Evolutionary conservation across 805 yeast genomes (phyloP), one percentile per base, ranked within the genome.

Genomic region (Blastobotrys mokoenaii): DNA sequence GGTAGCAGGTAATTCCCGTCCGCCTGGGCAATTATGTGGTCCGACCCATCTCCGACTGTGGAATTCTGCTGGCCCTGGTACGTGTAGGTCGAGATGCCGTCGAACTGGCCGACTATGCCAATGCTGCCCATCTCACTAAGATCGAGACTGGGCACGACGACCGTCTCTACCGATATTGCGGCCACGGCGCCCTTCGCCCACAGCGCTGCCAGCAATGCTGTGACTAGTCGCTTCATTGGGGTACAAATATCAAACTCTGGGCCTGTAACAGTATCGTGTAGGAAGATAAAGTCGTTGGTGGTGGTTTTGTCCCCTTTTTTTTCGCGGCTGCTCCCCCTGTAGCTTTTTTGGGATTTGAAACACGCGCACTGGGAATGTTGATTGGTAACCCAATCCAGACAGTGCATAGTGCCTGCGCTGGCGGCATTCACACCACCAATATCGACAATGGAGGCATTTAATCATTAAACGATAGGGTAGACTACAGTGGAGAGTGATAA

Each of bases 61-160:
- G 15, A 35, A 42, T 64, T 56, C 17, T 63, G 62, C 32, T 65
- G 64, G 9, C 71, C 73, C 11, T 46, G 48, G 47, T 67, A 71
- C 20, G 50, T 41, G 50, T 63, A 61, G 12, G 46, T 49, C 3
- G 73, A 59, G 11, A 69, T 53, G 11, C 68, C 69, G 41, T 61
- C 65, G 46, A 61, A 70, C 45, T 60, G 53, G 17, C 74, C 74
- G 9, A 66, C 56, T 15, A 63, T 44, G 20, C 61, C 65, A 27
- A 63, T 50, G 22, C 52, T 46, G 17, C 67, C 67, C 14, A 61
- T 48, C 17, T 43, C 38, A 8, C 46, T 41, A 17, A 48, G 40
- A 44, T 56, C 49, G 18, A 59, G 47, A 3, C 49, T 30, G 5
- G 63, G 63, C 22, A 49, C 48, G 17, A 32, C 40, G 22, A 57